Conservation (phyloP, 73 alveolate genomes). For the Diophrys sp. region DNA sequence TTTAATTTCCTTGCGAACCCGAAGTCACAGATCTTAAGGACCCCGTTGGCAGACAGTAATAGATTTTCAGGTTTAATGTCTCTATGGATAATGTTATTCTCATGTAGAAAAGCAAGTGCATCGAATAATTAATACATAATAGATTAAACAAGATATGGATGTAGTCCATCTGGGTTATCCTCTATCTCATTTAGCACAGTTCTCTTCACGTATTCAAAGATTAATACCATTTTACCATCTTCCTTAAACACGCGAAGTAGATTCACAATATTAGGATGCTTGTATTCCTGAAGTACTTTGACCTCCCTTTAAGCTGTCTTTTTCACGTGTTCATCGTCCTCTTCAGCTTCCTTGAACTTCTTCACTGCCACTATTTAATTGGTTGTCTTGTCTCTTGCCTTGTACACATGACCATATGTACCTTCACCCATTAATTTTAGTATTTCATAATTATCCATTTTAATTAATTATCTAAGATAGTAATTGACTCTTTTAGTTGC, state of each 20-base stretch:
- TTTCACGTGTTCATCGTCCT: constrained; percentile 61
- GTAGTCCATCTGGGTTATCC: constrained; percentile 16
- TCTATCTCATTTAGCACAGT: constrained; percentile 44
- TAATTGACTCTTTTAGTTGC: too few relatives aligned
- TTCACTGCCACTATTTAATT: constrained; percentile 44
- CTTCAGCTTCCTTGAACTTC: constrained; percentile 37
- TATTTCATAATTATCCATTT: constrained; percentile 75
- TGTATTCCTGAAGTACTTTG: constrained; percentile 18
- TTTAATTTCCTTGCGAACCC: constrained; percentile 46
- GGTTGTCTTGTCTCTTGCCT: constrained; percentile 26
- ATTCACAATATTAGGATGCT: constrained; percentile 39
- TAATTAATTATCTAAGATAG: too few relatives aligned
- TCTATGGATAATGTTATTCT: constrained; percentile 36
- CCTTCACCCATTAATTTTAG: constrained; percentile 82
- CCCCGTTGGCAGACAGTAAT: constrained; percentile 18
- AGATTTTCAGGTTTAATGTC: constrained; percentile 53
- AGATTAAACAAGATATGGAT: not conserved
- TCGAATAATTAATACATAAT: constrained; percentile 3
- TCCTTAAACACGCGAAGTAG: constrained; percentile 40
- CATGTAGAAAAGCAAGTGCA: constrained; percentile 14
- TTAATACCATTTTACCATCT: constrained; percentile 22
- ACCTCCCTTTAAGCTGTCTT: constrained; percentile 64
- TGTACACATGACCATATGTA: constrained; percentile 51
- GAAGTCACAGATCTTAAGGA: constrained; percentile 48
- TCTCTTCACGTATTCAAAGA: constrained; percentile 48